These are phyloP conservation scores for Lichtheimia corymbifera DNA, from an alignment of 371 early-diverging fungal genomes.

Conservation along the genomic window DNA sequence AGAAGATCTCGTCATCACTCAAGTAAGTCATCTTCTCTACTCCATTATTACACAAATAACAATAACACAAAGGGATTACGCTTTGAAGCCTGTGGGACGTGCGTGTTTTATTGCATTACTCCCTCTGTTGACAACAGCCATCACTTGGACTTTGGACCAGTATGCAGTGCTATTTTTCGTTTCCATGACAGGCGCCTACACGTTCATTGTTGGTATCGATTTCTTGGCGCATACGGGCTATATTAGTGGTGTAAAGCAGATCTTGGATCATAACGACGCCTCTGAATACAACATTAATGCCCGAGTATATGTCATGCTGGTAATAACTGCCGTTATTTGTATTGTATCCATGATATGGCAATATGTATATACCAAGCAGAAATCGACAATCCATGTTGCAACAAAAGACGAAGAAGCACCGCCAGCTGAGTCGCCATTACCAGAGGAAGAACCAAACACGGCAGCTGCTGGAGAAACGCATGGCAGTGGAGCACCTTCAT, in stretches of 20 bases:
- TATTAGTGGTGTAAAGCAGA: constrained; percentile 11
- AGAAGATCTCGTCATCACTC: constrained; percentile 24
- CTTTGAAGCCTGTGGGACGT: constrained; percentile 11
- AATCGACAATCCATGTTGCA: not conserved
- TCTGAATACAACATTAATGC: constrained; percentile 9
- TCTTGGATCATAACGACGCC: constrained; percentile 15
- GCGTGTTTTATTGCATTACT: constrained; percentile 18
- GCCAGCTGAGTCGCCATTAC: not conserved
- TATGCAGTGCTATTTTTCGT: constrained; percentile 14
- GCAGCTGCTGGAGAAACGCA: too few relatives aligned
- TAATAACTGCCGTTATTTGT: constrained; percentile 15
- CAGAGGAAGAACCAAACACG: not conserved
- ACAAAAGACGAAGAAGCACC: not conserved
- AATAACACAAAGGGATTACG: not conserved
- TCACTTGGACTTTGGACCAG: constrained; percentile 10
- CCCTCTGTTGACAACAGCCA: constrained; percentile 8
- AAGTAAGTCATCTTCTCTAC: not conserved
- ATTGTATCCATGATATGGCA: constrained; percentile 24
- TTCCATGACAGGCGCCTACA: constrained; percentile 17
- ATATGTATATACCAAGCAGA: constrained; percentile 7
- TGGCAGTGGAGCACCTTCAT: too few relatives aligned
- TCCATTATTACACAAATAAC: not conserved
- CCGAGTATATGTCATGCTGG: constrained; percentile 19
- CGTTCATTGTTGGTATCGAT: constrained; percentile 19
- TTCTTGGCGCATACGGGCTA: constrained; percentile 20